Evolutionary conservation across 73 alveolate genomes (phyloP).

Genomic region (Uronychia setigera): DNA sequence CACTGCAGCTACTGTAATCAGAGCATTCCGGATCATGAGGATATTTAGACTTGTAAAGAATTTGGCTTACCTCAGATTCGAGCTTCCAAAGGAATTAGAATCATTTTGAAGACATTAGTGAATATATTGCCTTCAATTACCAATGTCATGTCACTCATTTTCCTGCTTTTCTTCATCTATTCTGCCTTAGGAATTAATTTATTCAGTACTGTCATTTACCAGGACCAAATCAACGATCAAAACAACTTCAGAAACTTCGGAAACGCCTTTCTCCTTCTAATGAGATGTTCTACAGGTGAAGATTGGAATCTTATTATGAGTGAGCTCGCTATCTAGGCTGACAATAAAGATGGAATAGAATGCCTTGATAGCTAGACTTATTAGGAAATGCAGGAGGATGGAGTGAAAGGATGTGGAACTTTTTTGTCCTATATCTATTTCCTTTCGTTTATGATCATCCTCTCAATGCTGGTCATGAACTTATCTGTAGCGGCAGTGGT

Average conservation of each 20-base stretch:
- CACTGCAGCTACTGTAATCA: slow-evolving; percentile 54
- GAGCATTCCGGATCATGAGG: slow-evolving; percentile 68
- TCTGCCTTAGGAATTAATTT: slow-evolving; percentile 51
- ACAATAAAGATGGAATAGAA: slow-evolving; percentile 6
- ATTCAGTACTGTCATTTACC: slow-evolving; percentile 23
- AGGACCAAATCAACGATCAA: not conserved
- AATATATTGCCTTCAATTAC: slow-evolving; percentile 6
- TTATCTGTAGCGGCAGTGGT: slow-evolving; percentile 45
- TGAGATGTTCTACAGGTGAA: slow-evolving; percentile 46
- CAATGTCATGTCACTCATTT: slow-evolving; percentile 31
- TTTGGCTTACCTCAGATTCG: not conserved
- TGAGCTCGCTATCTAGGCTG: slow-evolving; percentile 20
- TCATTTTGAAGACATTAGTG: slow-evolving; percentile 38
- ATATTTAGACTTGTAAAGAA: slow-evolving; percentile 38
- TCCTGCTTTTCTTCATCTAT: slow-evolving; percentile 56
- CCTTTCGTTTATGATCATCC: slow-evolving; percentile 18
- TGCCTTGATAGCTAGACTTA: slow-evolving; percentile 19
- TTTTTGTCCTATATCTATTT: slow-evolving; percentile 24
- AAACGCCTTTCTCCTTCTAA: slow-evolving; percentile 20
- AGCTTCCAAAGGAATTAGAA: slow-evolving; percentile 27
- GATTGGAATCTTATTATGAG: slow-evolving; percentile 42
- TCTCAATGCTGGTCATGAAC: slow-evolving; percentile 25
- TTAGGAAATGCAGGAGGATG: slow-evolving; percentile 19
- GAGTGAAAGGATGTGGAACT: slow-evolving; percentile 39
- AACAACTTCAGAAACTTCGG: slow-evolving; percentile 31